Percentiles rank a stretch among this genome's conserved stretches.
Conservation (phyloP, 2,329 filamentous ascomycete genomes). For the Neopestalotiopsis rosae region DNA sequence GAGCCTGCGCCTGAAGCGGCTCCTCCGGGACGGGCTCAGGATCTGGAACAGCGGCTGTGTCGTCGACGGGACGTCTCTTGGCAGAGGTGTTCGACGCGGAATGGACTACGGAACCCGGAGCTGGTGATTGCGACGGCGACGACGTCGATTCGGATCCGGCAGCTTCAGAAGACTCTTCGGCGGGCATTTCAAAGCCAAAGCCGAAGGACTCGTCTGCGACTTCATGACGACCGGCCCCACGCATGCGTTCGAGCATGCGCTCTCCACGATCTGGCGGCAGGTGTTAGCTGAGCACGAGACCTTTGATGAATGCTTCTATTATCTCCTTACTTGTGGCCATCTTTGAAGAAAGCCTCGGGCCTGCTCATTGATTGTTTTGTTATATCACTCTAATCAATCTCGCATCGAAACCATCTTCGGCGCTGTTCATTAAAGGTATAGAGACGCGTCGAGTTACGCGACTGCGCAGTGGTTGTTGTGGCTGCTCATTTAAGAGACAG, state of each 20-base stretch:
- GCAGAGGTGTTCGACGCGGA: slow-evolving; percentile 54
- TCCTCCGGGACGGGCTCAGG: slow-evolving; percentile 25
- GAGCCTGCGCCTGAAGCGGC: slow-evolving; percentile 22
- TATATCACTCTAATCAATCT: neutral
- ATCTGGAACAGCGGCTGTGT: slow-evolving; percentile 23
- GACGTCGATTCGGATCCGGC: slow-evolving; percentile 24
- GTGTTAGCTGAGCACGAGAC: neutral
- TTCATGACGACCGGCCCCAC: slow-evolving; percentile 66
- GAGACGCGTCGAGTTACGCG: slow-evolving; percentile 12
- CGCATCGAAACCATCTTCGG: neutral
- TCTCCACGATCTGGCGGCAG: slow-evolving; percentile 58
- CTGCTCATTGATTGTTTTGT: neutral
- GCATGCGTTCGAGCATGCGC: slow-evolving; percentile 68
- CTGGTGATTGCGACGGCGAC: neutral
- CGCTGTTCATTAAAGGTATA: neutral
- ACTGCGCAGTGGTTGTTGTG: neutral
- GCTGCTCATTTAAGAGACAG: neutral
- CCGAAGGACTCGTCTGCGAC: slow-evolving; percentile 66
- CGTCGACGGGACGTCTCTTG: slow-evolving; percentile 47
- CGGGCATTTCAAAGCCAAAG: slow-evolving; percentile 55
- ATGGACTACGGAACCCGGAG: slow-evolving; percentile 36
- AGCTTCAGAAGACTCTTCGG: slow-evolving; percentile 27
- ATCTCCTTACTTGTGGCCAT: slow-evolving; percentile 42
- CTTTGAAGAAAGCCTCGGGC: neutral
- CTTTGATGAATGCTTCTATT: slow-evolving; percentile 15